phyloP scores from a whole-genome alignment of 2,329 filamentous ascomycete genomes.

The Knoxdaviesia proteae region DNA sequence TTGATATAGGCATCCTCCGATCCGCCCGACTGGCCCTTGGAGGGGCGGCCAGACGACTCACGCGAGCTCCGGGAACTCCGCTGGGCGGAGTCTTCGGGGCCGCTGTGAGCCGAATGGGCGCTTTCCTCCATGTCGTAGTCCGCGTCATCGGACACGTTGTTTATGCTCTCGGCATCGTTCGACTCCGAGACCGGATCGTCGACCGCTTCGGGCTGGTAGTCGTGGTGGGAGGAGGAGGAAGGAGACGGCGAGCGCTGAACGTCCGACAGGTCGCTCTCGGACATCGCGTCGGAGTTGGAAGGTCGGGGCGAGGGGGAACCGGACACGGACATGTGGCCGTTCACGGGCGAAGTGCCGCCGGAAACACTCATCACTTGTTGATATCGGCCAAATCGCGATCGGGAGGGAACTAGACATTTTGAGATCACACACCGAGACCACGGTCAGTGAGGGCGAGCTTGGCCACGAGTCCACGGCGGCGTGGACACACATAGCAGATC shows the following conservation, averaged over 20 bases:
- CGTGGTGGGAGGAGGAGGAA: slow-evolving; percentile 19
- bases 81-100: slow-evolving; percentile 1
- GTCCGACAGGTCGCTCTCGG: slow-evolving; percentile 62
- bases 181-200: slow-evolving; percentile 16
- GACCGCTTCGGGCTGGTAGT: slow-evolving; percentile 13
- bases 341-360: slow-evolving; percentile 27
- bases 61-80: too few relatives aligned
- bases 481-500: too few relatives aligned
- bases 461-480: too few relatives aligned
- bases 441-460: too few relatives aligned
- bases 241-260: slow-evolving; percentile 20
- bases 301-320: slow-evolving; percentile 2
- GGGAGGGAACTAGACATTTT: too few relatives aligned
- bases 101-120: slow-evolving; percentile 13
- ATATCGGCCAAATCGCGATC: too few relatives aligned
- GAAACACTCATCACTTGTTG: slow-evolving; percentile 13
- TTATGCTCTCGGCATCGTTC: slow-evolving; percentile 20
- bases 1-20: slow-evolving; percentile 70
- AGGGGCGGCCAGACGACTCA: slow-evolving; percentile 4
- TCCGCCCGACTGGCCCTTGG: slow-evolving; percentile 50
- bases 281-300: slow-evolving; percentile 19
- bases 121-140: slow-evolving; percentile 60
- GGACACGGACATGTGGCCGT: slow-evolving; percentile 40
- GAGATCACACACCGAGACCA: too few relatives aligned
- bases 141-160: slow-evolving; percentile 41